Evolutionary conservation across 306 rosid genomes (phyloP).

Genomic region (Crataegus laevigata): DNA sequence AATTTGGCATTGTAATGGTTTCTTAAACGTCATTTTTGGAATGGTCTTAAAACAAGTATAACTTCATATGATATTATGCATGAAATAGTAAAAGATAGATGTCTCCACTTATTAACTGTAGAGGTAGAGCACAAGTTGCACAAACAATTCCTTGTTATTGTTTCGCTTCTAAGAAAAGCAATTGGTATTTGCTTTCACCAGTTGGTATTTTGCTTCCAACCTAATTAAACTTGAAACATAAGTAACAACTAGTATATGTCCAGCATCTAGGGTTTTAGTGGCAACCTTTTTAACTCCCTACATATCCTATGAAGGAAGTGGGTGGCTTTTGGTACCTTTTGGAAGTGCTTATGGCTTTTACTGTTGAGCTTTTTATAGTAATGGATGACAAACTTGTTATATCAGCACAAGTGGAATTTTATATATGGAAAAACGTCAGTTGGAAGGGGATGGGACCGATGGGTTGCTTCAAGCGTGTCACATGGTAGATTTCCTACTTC

Average conservation of each 20-base stretch:
- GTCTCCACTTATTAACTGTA: background rate
- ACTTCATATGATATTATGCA: background rate
- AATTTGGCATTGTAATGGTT: too few relatives aligned
- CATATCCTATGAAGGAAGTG: background rate
- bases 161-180: conserved; percentile 74
- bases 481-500: background rate
- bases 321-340: background rate
- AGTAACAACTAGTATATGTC: conserved; percentile 12
- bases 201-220: conserved; percentile 13
- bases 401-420: background rate
- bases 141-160: background rate
- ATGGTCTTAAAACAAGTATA: background rate
- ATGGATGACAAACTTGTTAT: background rate
- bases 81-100: background rate
- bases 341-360: background rate
- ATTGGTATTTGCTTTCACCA: conserved; percentile 13
- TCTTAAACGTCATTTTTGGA: background rate
- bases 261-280: background rate
- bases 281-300: background rate
- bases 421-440: too few relatives aligned
- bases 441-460: background rate
- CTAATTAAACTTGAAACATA: conserved; percentile 21
- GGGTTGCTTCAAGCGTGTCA: background rate
- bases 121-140: background rate
- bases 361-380: background rate